Evolutionary conservation across 495 filamentous ascomycete species (phyloP).

Genomic region (Opeltia flavorubescens): DNA sequence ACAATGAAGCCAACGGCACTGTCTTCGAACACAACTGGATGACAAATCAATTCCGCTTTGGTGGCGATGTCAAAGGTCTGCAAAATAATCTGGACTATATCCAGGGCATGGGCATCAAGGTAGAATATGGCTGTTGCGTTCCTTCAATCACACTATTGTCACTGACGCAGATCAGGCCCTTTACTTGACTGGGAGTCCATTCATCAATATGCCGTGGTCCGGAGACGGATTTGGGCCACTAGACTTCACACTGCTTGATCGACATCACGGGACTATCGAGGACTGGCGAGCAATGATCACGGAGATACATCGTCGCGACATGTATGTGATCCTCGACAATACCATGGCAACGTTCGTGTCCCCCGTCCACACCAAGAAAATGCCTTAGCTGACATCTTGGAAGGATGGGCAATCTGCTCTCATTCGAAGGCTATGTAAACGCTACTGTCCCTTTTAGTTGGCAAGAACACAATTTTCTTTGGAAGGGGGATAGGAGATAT

Average conservation of each 20-base stretch:
- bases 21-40: conserved; percentile 24
- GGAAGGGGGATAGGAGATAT: conserved; percentile 27
- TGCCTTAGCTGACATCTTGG: not conserved
- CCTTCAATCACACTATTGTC: too few relatives aligned
- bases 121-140: not conserved
- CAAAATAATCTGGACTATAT: conserved; percentile 27
- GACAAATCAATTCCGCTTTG: conserved; percentile 27
- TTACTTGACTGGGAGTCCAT: conserved; percentile 26
- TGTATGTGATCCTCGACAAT: conserved; percentile 30
- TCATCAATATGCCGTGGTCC: conserved; percentile 29
- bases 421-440: conserved; percentile 31
- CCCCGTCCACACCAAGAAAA: not conserved
- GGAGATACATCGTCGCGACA: conserved; percentile 24
- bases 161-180: too few relatives aligned
- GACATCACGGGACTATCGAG: conserved; percentile 24
- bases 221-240: conserved; percentile 27
- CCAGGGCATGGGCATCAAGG: conserved; percentile 27
- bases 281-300: conserved; percentile 22
- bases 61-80: conserved; percentile 25
- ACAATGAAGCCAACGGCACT: conserved; percentile 26
- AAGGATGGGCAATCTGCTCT: conserved; percentile 26
- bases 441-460: conserved; percentile 26
- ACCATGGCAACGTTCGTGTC: conserved; percentile 24
- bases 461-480: conserved; percentile 27
- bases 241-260: conserved; percentile 27